Conservation (phyloP, 2,329 filamentous ascomycete genomes). For the Apiospora sp. region DNA sequence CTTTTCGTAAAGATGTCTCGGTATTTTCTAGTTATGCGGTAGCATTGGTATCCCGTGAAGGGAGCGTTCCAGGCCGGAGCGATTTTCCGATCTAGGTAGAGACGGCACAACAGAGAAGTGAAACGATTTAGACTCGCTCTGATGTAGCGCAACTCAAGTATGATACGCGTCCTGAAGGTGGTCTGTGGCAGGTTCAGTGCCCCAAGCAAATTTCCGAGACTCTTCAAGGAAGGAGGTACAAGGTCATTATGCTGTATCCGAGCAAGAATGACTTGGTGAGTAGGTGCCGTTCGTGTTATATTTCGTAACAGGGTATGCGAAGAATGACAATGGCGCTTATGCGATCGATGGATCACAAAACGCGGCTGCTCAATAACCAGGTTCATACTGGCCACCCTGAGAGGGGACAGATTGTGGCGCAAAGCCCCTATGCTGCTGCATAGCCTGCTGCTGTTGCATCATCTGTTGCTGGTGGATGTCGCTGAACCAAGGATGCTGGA, state of each 20-base stretch:
- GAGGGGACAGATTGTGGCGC: constrained; percentile 40
- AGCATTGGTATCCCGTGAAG: neutral
- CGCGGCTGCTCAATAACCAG: constrained; percentile 35
- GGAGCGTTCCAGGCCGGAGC: neutral
- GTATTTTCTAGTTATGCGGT: neutral
- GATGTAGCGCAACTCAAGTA: neutral
- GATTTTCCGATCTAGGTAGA: neutral
- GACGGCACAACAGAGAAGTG: neutral
- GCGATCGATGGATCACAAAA: neutral
- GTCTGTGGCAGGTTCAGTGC: neutral
- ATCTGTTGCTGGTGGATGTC: constrained; percentile 69
- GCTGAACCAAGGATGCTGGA: constrained; percentile 92
- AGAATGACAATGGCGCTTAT: constrained; percentile 11
- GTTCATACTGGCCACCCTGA: constrained; percentile 38
- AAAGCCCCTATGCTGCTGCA: constrained; percentile 41
- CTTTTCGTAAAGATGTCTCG: neutral
- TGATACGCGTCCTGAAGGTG: neutral
- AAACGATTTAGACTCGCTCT: neutral
- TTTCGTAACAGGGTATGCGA: neutral
- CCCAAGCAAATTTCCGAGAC: neutral
- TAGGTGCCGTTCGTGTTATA: neutral
- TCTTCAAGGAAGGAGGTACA: neutral
- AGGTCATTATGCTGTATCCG: neutral
- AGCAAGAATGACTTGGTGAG: neutral
- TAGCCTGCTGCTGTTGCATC: constrained; percentile 42